Conservation (phyloP, 179 eudicot genomes). For the Patellifolia procumbens region DNA sequence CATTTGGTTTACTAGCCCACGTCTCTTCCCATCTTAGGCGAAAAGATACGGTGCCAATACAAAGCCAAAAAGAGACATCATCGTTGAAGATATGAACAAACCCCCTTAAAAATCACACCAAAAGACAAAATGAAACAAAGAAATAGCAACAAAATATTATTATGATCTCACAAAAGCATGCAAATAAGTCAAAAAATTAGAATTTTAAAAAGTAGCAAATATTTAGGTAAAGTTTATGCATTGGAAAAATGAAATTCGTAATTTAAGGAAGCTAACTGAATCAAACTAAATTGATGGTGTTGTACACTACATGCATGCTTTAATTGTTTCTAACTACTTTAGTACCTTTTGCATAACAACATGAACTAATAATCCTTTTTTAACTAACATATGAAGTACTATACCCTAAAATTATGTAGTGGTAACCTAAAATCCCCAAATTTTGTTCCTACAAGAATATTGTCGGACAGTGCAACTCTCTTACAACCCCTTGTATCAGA, state of each 20-base stretch:
- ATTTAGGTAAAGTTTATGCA: neutral
- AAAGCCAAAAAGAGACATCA: constrained; percentile 16
- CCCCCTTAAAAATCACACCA: constrained; percentile 7
- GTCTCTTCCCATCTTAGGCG: constrained; percentile 26
- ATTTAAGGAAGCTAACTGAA: constrained; percentile 2
- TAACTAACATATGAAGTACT: neutral
- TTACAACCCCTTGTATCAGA: too few species aligned
- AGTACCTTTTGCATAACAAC: neutral
- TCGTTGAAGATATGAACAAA: neutral
- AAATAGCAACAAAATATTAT: constrained; percentile 13
- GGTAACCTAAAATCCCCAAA: neutral
- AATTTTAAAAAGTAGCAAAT: neutral
- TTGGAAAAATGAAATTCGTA: constrained; percentile 8
- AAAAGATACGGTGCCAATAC: constrained; percentile 1
- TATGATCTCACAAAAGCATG: constrained; percentile 23
- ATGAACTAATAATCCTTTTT: neutral
- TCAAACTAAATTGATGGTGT: neutral
- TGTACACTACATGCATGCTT: constrained; percentile 31
- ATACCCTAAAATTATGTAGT: neutral
- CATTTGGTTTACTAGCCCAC: constrained; percentile 14
- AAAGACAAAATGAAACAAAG: constrained; percentile 27
- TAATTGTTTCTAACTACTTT: neutral
- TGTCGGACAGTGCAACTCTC: too few species aligned
- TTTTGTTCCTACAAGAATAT: too few species aligned
- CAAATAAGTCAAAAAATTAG: constrained; percentile 23